Evolutionary conservation across 2,329 filamentous ascomycete genomes (phyloP), one percentile per base, ranked within the genome.

Genomic region (Alternaria consortialis): DNA sequence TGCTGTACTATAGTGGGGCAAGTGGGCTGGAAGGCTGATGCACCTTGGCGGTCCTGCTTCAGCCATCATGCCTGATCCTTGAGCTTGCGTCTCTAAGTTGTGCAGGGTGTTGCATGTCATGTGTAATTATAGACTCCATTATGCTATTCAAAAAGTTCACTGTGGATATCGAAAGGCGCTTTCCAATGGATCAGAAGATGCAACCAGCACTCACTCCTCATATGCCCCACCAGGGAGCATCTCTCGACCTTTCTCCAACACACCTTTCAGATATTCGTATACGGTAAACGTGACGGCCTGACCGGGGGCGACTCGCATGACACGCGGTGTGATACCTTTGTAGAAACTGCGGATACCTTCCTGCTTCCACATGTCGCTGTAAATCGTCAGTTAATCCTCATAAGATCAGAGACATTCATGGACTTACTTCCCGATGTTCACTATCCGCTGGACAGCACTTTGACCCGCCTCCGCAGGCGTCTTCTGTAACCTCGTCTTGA

Each of bases 251-350:
- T 78, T 82, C 74, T 86, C 82, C 43, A 85, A 66, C 5, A 83
- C 69, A n/a, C 75, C 79, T 73, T 84, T 84, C 59, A 85, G 64
- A 57, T 83, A 84, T 67, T 85, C 83, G 61, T 85, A 85, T 17
- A 84, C 83, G 17, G 83, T 90, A 70, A 91, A 91, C 3, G 88
- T 91, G 44, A 91, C 88, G 17, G 89, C 95, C 84, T 99, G 95
- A 47, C 95, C 95, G 7, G 95, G 95, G 27, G 95, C 95, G 55
- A 99, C 95, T 75, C 95, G 89, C 93, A 98, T 98, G 70, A 99
- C 91, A 72, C 95, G 88, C 7, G 95, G 95, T 47, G 95, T 99
- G 81, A 99, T 99, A 73, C 95, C 95, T 86, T 98, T 98, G 85
- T 97, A 99, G 82, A 99, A 99, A 48, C 95, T 95, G 73, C 93